These are phyloP conservation scores for Diaporthe sp. DNA, from an alignment of 2,329 filamentous ascomycete genomes.

Conservation along the genomic window DNA sequence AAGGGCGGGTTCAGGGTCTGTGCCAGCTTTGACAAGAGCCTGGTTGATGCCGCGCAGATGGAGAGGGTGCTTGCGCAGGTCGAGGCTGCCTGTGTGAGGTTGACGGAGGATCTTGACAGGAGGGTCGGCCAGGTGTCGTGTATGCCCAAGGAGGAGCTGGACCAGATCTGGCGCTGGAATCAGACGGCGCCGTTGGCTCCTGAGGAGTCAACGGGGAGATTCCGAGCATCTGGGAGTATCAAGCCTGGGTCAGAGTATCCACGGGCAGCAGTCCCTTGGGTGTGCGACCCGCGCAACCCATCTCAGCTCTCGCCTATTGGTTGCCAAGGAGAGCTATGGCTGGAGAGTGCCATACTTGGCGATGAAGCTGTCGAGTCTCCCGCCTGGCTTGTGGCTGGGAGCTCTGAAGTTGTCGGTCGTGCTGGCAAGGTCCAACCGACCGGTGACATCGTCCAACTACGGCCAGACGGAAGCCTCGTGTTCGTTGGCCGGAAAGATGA, in stretches of 20 bases:
- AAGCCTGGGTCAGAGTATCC: constrained; percentile 52
- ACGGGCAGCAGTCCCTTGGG: constrained; percentile 51
- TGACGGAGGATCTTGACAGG: constrained; percentile 46
- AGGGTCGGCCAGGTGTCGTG: constrained; percentile 53
- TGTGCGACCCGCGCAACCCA: constrained; percentile 50
- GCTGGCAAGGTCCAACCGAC: constrained; percentile 47
- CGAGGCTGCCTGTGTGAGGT: constrained; percentile 47
- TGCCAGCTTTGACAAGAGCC: constrained; percentile 57
- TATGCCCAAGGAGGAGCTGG: constrained; percentile 53
- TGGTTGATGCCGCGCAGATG: constrained; percentile 55
- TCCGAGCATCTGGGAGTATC: constrained; percentile 42
- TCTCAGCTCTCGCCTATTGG: constrained; percentile 57
- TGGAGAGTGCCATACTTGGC: constrained; percentile 55
- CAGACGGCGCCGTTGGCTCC: constrained; percentile 51
- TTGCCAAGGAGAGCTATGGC: constrained; percentile 54
- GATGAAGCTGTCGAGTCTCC: constrained; percentile 48
- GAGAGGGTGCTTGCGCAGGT: constrained; percentile 54
- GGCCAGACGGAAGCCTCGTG: constrained; percentile 46
- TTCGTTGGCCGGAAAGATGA: constrained; percentile 49
- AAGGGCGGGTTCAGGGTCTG: constrained; percentile 58
- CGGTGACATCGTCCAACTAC: constrained; percentile 49
- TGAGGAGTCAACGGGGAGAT: constrained; percentile 47
- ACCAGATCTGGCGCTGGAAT: constrained; percentile 60
- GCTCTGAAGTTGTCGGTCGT: constrained; percentile 49
- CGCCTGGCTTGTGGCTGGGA: constrained; percentile 53